A percentile compares a stretch with the other conserved stretches of the same genome.
Evolutionary conservation across 345 rosid genomes (phyloP).

Genomic region (Melaleuca quinquenervia): DNA sequence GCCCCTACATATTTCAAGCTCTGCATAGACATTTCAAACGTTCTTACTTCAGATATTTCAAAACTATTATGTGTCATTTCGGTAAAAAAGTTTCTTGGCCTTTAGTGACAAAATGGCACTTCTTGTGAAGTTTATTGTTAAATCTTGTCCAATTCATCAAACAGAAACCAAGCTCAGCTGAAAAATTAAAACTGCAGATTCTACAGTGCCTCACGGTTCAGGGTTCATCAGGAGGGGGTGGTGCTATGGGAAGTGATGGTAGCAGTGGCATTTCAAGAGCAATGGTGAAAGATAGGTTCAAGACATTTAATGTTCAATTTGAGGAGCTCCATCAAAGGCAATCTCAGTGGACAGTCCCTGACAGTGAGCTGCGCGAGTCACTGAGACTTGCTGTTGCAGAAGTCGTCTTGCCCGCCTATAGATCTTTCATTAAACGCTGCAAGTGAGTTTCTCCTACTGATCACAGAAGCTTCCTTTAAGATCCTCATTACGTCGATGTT

Average conservation of each 20-base stretch:
- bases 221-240: conserved; percentile 17
- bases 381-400: conserved; percentile 94
- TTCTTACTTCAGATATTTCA: not conserved
- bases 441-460: conserved; percentile 31
- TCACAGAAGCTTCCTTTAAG: not conserved
- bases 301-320: conserved; percentile 74
- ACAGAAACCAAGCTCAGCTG: not conserved
- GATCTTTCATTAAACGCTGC: conserved; percentile 84
- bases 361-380: conserved; percentile 88
- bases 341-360: conserved; percentile 97
- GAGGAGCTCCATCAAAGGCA: conserved; percentile 93
- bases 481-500: not conserved
- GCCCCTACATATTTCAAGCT: not conserved
- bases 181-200: conserved; percentile 41
- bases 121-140: not conserved
- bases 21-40: not conserved
- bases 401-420: conserved; percentile 86
- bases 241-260: conserved; percentile 12
- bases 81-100: not conserved
- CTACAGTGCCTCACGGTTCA: conserved; percentile 85
- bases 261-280: conserved; percentile 55
- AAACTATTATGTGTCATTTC: not conserved
- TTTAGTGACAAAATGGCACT: not conserved
- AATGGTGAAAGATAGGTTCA: conserved; percentile 77
- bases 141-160: not conserved